Evolutionary conservation across 441 rosid genomes (phyloP), one percentile per base, ranked within the genome.

Genomic region (Eruca vesicaria): DNA sequence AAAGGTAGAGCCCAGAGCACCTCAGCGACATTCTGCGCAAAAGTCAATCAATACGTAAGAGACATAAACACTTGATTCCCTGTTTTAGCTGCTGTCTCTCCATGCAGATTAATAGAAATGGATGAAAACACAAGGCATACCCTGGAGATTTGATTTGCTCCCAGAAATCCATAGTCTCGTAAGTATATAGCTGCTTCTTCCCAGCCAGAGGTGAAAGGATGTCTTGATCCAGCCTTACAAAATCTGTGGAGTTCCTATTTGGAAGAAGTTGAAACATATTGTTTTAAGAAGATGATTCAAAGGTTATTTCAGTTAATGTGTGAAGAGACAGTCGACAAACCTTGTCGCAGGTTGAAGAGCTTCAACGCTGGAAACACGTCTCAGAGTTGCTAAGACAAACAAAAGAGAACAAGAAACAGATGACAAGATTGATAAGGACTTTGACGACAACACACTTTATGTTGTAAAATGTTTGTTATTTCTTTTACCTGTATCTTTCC

Each of bases 121-220:
- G 20, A 45, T 58, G 26, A 58, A 48, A 72, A 68, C n/a, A 76
- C 18, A 32, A 68, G 28, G 55, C 79, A 74, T 83, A 94, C 97
- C 99, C 94, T 2, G 99, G 97, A 78, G 98, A 87, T 80, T 95
- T 95, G 45, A 95, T 91, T 85, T 95, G 99, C 84, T 95, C 99
- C 98, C 98, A 95, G 83, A 90, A 92, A 74, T 91, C 93, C 89
- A 74, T 83, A 32, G 99, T 92, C 77, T 91, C 94, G 26, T 92
- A 91, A 41, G 93, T 87, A 74, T 89, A 95, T 7, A 95, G 80
- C 79, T 82, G 89, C 71, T 90, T 95, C 86, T 95, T 91, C 63
- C 99, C 99, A 5, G 98, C 93, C 63, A 95, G 91, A 79, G 98
- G 99, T 72, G 98, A 84, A 68, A 92, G 81, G 72, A 95, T 92